Conservation (phyloP, 148 eudicot genomes). For the Salicornia ramosissima region DNA sequence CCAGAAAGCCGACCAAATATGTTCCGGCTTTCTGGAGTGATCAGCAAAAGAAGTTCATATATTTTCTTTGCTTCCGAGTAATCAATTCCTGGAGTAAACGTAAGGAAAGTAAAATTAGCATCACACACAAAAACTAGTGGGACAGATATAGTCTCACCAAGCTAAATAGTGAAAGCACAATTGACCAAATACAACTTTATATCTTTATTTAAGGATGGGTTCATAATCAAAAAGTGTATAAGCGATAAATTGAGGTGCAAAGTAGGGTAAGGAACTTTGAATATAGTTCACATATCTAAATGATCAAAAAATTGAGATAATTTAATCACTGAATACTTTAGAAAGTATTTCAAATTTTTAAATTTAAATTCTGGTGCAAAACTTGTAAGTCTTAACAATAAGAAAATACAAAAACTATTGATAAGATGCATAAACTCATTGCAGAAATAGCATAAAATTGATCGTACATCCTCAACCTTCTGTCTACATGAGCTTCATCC, state of each 20-base stretch:
- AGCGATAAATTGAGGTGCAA: not conserved
- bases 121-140: not conserved
- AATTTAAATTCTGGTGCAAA: too few species aligned
- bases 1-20: conserved; percentile 98
- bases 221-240: not conserved
- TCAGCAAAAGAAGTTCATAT: conserved; percentile 64
- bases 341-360: too few species aligned
- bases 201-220: not conserved
- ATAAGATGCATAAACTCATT: not conserved
- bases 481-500: not conserved
- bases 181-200: not conserved
- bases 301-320: too few species aligned
- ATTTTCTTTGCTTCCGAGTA: conserved; percentile 83
- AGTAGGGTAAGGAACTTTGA: not conserved
- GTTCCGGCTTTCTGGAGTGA: conserved; percentile 85
- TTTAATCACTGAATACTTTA: too few species aligned
- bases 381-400: too few species aligned
- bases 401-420: not conserved
- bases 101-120: not conserved
- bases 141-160: not conserved
- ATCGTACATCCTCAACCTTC: not conserved
- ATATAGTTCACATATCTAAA: not conserved
- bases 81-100: conserved; percentile 52
- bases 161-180: not conserved
- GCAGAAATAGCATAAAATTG: not conserved